These are phyloP conservation scores for Entophlyctis luteolus DNA, from an alignment of 192 early-diverging fungal genomes.

Conservation along the genomic window DNA sequence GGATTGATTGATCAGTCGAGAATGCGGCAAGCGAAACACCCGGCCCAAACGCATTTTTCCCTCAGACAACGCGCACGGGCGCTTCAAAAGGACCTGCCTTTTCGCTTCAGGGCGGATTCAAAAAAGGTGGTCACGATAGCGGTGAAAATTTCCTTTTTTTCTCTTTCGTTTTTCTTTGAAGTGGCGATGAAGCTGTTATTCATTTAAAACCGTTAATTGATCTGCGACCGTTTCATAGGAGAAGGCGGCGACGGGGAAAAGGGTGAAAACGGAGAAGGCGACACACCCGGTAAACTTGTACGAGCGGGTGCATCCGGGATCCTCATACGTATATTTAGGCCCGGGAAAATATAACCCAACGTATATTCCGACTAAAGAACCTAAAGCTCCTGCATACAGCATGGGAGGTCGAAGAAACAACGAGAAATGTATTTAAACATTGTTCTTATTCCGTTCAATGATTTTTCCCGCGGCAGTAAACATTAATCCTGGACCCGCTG, in stretches of 20 bases:
- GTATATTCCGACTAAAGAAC: conserved; percentile 47
- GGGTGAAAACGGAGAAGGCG: conserved; percentile 29
- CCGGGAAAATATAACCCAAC: conserved; percentile 58
- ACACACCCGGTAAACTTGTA: conserved; percentile 46
- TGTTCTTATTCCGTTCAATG: too few species aligned
- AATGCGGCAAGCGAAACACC: conserved; percentile 36
- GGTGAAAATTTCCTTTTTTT: background rate
- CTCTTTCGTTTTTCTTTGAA: background rate
- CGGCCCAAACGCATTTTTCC: conserved; percentile 56
- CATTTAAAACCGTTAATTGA: too few species aligned
- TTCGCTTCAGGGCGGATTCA: conserved; percentile 50
- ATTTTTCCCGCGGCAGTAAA: conserved; percentile 30
- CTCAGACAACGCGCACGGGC: conserved; percentile 52
- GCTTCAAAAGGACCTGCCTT: conserved; percentile 53
- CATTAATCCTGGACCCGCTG: conserved; percentile 50
- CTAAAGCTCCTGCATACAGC: conserved; percentile 56
- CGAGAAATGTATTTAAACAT: conserved; percentile 35
- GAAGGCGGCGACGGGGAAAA: conserved; percentile 15
- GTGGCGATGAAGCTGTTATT: too few species aligned
- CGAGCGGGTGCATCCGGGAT: background rate
- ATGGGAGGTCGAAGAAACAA: conserved; percentile 46
- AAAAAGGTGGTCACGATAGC: conserved; percentile 34
- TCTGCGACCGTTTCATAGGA: background rate
- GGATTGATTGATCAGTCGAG: background rate
- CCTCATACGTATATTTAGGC: conserved; percentile 25